Evolutionary conservation across 1,284 basidiomycete genomes (phyloP).

Genomic region (Ceratorhiza oryzae-sativae): DNA sequence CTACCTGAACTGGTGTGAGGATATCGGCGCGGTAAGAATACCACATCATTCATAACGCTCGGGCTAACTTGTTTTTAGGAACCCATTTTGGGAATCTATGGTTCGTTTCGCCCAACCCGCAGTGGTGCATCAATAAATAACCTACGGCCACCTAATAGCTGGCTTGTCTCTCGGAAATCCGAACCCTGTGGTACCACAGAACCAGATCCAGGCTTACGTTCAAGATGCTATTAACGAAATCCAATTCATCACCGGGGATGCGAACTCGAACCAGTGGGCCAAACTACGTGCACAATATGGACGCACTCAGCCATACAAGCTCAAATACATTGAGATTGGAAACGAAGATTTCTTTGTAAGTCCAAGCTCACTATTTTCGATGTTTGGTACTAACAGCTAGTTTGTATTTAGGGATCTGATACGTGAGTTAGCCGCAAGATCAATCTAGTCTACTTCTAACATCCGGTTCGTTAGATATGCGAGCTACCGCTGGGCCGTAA

Average conservation of each 20-base stretch:
- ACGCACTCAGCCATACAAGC: conserved; percentile 63
- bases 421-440: conserved; percentile 3
- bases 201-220: conserved; percentile 64
- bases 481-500: conserved; percentile 59
- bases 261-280: conserved; percentile 56
- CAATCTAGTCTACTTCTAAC: not conserved
- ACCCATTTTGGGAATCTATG: conserved; percentile 38
- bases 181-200: conserved; percentile 61
- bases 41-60: not conserved
- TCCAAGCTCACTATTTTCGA: not conserved
- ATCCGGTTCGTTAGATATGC: conserved; percentile 48
- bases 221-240: conserved; percentile 73
- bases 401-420: conserved; percentile 41
- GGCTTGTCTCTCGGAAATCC: conserved; percentile 56
- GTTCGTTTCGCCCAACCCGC: not conserved
- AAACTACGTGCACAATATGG: conserved; percentile 68
- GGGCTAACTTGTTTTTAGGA: not conserved
- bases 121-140: conserved; percentile 59
- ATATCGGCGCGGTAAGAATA: conserved; percentile 50
- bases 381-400: conserved; percentile 43
- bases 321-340: conserved; percentile 67
- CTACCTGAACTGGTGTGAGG: conserved; percentile 70
- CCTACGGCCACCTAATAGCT: conserved; percentile 54
- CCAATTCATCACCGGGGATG: conserved; percentile 48
- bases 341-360: conserved; percentile 44